Evolutionary conservation across 1,284 basidiomycete genomes (phyloP), one percentile per base, ranked within the genome.

Genomic region (Phenoliferia sp.): DNA sequence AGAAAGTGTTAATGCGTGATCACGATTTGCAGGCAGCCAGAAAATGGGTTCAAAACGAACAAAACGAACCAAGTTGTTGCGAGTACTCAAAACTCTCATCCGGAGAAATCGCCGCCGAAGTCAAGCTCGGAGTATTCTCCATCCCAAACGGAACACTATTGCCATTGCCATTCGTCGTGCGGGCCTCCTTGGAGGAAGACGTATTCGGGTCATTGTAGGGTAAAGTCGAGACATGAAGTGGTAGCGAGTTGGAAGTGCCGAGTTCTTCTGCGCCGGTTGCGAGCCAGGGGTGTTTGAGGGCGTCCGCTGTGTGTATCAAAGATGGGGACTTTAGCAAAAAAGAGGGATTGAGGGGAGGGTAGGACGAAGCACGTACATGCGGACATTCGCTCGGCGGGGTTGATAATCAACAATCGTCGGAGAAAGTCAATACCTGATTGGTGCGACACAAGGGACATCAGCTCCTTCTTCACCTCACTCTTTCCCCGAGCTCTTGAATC

Each of bases 261-360:
- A 16, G 28, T 5, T 52, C 52, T 26, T 12, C 29, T 16, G 55
- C 16, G 0, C 2, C 19, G 2, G 59, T 57, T 0, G 17, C n/a
- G n/a, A 95, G 81, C 90, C 90, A 91, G 1, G 83, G 82, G 73
- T 92, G 88, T 0, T 79, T 44, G 3, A 87, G 81, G 0, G 88
- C 88, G 5, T 83, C 80, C 2, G 79, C 76, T 75, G 44, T n/a
- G n/a, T n/a, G 3, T 16, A 44, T 3, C 28, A 17, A 15, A 31
- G 12, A 28, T 2, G 26, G 28, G 5, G 26, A 15, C 1, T 44
- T 55, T 33, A 54, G 12, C 16, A 44, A 12, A 28, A 50, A 44
- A 29, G 34, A n/a, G 26, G 22, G 4, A 19, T 0, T 2, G 48
- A 5, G 0, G 3, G 0, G 34, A 3, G 6, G 12, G 3, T 7